Evolutionary conservation across 2,329 filamentous ascomycete species (phyloP).

Genomic region (Neofusicoccum kwambonambiense): DNA sequence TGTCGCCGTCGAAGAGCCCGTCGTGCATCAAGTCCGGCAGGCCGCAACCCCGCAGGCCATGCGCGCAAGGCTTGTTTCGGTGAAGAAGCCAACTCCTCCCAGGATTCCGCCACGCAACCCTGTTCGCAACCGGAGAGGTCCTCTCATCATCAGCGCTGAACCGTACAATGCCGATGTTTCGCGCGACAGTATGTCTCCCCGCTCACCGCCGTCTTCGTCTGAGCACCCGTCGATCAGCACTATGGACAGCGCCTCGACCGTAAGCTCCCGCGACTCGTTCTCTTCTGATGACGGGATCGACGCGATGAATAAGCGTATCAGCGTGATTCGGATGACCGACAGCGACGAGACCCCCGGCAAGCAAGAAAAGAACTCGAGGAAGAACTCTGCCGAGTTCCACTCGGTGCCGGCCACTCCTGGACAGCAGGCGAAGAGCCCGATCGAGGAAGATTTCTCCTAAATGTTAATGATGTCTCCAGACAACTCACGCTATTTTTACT

Average conservation of each 20-base stretch:
- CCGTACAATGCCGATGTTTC: slow-evolving; percentile 18
- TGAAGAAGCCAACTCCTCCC: slow-evolving; percentile 76
- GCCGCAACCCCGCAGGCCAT: slow-evolving; percentile 65
- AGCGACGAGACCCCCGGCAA: slow-evolving; percentile 28
- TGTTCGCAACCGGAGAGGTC: slow-evolving; percentile 45
- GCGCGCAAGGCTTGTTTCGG: slow-evolving; percentile 78
- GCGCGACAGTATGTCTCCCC: slow-evolving; percentile 29
- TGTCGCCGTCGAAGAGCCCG: slow-evolving; percentile 59
- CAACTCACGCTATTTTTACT: slow-evolving; percentile 1
- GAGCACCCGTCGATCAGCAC: slow-evolving; percentile 15
- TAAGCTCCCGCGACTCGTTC: slow-evolving; percentile 29
- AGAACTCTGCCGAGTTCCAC: slow-evolving; percentile 43
- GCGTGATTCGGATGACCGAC: background rate
- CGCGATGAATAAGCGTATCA: slow-evolving; percentile 12
- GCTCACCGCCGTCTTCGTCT: slow-evolving; percentile 26
- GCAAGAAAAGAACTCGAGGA: slow-evolving; percentile 26
- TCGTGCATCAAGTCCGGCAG: slow-evolving; percentile 68
- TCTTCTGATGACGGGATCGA: slow-evolving; percentile 30
- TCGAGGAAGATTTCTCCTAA: slow-evolving; percentile 5
- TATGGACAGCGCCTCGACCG: slow-evolving; percentile 33
- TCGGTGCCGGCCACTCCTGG: slow-evolving; percentile 39
- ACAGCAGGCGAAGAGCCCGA: slow-evolving; percentile 22
- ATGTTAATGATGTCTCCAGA: background rate
- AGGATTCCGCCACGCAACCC: slow-evolving; percentile 77
- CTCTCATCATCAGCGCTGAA: slow-evolving; percentile 30